Conservation (phyloP, 2,329 filamentous ascomycete species). For the Sarocladium strictum region DNA sequence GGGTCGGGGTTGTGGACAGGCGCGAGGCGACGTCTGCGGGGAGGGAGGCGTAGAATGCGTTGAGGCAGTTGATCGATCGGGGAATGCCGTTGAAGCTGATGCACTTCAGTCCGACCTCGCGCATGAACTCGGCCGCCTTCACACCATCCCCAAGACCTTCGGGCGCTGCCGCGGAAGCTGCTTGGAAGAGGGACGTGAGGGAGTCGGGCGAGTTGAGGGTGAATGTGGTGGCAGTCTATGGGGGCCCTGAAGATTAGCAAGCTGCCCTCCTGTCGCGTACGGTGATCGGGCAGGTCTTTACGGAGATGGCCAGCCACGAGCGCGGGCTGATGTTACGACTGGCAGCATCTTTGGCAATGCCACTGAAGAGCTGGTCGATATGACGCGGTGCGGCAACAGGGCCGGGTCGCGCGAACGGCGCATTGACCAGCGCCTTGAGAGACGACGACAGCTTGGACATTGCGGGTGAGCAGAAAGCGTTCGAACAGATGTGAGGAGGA, state of each 20-base stretch:
- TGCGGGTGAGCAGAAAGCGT: conserved; percentile 15
- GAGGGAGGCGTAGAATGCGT: conserved; percentile 60
- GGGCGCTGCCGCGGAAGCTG: conserved; percentile 29
- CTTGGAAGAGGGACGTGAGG: conserved; percentile 55
- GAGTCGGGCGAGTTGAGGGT: conserved; percentile 82
- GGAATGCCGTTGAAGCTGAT: conserved; percentile 80
- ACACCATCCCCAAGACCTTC: conserved; percentile 22
- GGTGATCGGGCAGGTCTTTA: conserved; percentile 24
- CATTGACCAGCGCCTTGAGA: conserved; percentile 69
- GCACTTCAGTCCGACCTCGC: conserved; percentile 70
- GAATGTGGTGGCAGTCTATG: conserved; percentile 71
- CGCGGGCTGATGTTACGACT: conserved; percentile 55
- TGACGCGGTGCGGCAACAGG: conserved; percentile 57
- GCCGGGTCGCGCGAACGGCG: conserved; percentile 59
- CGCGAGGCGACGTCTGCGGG: conserved; percentile 46
- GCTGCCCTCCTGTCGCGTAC: too few relatives aligned
- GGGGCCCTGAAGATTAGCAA: background rate
- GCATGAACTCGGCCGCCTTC: conserved; percentile 62
- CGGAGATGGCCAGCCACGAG: conserved; percentile 63
- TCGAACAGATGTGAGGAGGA: conserved; percentile 12
- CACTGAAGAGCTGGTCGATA: conserved; percentile 58
- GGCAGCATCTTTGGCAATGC: conserved; percentile 57
- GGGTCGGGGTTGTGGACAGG: conserved; percentile 52
- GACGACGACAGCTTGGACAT: conserved; percentile 70
- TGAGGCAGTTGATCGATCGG: conserved; percentile 76